Conservation (phyloP, 495 filamentous ascomycete species). For the Staphylotrichum longicolle region DNA sequence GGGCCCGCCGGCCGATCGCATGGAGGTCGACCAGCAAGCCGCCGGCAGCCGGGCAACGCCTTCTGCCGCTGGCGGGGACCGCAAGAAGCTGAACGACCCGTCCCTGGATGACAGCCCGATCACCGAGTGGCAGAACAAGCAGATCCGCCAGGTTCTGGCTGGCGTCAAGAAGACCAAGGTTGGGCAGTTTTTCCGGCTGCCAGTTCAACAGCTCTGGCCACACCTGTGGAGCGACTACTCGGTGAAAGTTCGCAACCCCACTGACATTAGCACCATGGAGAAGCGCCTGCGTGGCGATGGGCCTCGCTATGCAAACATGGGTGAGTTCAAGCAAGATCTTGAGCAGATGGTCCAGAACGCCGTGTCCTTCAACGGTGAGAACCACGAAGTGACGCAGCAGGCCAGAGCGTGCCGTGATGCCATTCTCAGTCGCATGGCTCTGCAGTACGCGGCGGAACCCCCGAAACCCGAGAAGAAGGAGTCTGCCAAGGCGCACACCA, state of each 20-base stretch:
- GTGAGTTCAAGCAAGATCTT: slow-evolving; percentile 69
- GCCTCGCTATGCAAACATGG: slow-evolving; percentile 58
- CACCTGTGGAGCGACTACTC: slow-evolving; percentile 61
- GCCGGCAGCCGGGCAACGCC: slow-evolving; percentile 5
- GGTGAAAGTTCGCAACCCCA: slow-evolving; percentile 67
- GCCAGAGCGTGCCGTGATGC: slow-evolving; percentile 60
- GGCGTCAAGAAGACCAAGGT: slow-evolving; percentile 79
- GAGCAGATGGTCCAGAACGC: slow-evolving; percentile 73
- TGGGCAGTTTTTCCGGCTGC: slow-evolving; percentile 65
- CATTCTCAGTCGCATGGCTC: slow-evolving; percentile 60
- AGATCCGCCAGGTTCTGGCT: slow-evolving; percentile 53
- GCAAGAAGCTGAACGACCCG: slow-evolving; percentile 27
- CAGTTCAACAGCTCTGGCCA: slow-evolving; percentile 61
- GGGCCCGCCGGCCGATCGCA: slow-evolving; percentile 9
- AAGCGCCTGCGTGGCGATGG: slow-evolving; percentile 68
- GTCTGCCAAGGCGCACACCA: slow-evolving; percentile 47
- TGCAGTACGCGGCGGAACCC: slow-evolving; percentile 48
- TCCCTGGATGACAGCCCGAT: slow-evolving; percentile 38
- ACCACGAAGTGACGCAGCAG: slow-evolving; percentile 64
- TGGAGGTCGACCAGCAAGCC: slow-evolving; percentile 25
- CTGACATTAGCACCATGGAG: slow-evolving; percentile 83
- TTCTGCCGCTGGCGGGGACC: slow-evolving; percentile 16
- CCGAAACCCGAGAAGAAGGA: slow-evolving; percentile 55
- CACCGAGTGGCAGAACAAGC: slow-evolving; percentile 47
- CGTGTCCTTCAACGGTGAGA: slow-evolving; percentile 73